These are phyloP conservation scores for Nicotiana noctiflora DNA, from an alignment of 257 asterid species.

Conservation along the genomic window DNA sequence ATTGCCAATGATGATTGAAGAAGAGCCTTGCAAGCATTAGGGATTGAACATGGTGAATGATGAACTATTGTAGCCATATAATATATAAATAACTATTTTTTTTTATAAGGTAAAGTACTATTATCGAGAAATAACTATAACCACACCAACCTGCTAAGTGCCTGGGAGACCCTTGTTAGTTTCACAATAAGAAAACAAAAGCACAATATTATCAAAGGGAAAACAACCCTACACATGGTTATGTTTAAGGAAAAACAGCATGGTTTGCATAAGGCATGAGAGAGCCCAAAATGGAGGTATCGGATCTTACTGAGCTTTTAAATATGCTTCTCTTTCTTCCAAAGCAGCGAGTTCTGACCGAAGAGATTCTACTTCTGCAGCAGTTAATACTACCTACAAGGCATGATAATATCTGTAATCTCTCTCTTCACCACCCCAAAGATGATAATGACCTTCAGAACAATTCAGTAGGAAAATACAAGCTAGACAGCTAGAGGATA, in stretches of 20 bases:
- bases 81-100: background rate
- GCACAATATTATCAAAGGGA: background rate
- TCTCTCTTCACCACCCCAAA: background rate
- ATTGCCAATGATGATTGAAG: background rate
- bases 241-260: background rate
- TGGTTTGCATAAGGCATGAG: background rate
- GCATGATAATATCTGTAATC: background rate
- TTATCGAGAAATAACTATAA: background rate
- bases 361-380: conserved; percentile 85
- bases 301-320: conserved; percentile 71
- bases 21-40: background rate
- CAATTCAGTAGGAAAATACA: background rate
- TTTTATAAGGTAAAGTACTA: too few species aligned
- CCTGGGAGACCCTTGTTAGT: background rate
- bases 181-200: background rate
- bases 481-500: background rate
- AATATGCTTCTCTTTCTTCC: conserved; percentile 87
- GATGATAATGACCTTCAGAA: background rate
- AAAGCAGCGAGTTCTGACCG: conserved; percentile 76
- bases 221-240: background rate
- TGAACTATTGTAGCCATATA: background rate
- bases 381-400: conserved; percentile 68
- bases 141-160: background rate
- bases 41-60: background rate
- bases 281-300: conserved; percentile 10